A percentile compares a stretch with the other conserved stretches of the same genome.
phyloP scores from a whole-genome alignment of 2,329 filamentous ascomycete species.

The Drechslerella dactyloides region DNA sequence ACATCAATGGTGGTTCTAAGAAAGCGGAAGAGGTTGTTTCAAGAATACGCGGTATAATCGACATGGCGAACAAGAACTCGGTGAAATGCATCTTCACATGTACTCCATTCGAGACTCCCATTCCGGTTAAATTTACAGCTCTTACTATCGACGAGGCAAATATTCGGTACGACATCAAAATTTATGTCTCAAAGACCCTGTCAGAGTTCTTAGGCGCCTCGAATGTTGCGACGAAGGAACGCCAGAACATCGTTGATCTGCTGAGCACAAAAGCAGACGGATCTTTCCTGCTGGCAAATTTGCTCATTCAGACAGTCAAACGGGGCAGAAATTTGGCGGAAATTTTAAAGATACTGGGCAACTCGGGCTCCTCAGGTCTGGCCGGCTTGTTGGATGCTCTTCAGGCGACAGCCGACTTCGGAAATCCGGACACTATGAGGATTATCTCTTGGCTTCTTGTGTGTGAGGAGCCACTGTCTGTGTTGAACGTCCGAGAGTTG shows the following conservation, averaged over 20 bases:
- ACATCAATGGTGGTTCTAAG: conserved; percentile 17
- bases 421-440: conserved; percentile 27
- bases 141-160: conserved; percentile 33
- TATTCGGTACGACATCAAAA: conserved; percentile 28
- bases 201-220: conserved; percentile 19
- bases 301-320: conserved; percentile 38
- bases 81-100: conserved; percentile 31
- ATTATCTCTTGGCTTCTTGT: conserved; percentile 40
- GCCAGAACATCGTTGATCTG: conserved; percentile 28
- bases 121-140: conserved; percentile 17
- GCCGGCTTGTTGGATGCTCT: conserved; percentile 34
- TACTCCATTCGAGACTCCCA: conserved; percentile 14
- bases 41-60: conserved; percentile 31
- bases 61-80: conserved; percentile 28
- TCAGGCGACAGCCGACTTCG: conserved; percentile 24
- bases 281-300: conserved; percentile 32
- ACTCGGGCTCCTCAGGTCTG: conserved; percentile 24
- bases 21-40: conserved; percentile 30
- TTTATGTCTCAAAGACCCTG: conserved; percentile 23
- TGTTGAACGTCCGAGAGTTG: conserved; percentile 33
- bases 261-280: conserved; percentile 32
- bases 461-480: conserved; percentile 23
- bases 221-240: conserved; percentile 24
- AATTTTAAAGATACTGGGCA: conserved; percentile 31
- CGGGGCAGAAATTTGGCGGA: conserved; percentile 31